A percentile compares a stretch with the other conserved stretches of the same genome.
Evolutionary conservation across 2,329 filamentous ascomycete genomes (phyloP).

Genomic region (Tolypocladium tropicale): DNA sequence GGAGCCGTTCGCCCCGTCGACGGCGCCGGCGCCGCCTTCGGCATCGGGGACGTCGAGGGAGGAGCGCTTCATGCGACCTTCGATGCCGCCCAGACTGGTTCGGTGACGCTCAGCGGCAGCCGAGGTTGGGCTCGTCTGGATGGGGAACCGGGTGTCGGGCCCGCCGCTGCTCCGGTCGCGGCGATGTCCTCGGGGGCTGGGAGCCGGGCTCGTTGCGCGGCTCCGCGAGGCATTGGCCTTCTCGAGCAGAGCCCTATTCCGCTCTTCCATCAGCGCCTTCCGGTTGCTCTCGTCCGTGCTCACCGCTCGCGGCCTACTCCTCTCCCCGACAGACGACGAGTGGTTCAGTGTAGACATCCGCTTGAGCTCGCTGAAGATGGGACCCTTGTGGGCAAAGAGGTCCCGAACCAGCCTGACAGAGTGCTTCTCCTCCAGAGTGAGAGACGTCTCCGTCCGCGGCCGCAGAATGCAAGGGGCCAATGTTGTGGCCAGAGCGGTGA

Average conservation of each 20-base stretch:
- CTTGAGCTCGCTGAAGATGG: slow-evolving; percentile 93
- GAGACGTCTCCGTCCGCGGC: slow-evolving; percentile 74
- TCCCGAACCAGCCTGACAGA: slow-evolving; percentile 84
- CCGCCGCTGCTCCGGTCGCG: slow-evolving; percentile 70
- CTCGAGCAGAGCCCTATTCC: slow-evolving; percentile 70
- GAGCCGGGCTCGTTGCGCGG: slow-evolving; percentile 64
- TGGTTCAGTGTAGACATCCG: slow-evolving; percentile 66
- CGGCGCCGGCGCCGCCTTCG: slow-evolving; percentile 30
- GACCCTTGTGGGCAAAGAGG: slow-evolving; percentile 85
- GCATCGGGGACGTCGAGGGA: slow-evolving; percentile 75
- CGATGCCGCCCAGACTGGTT: slow-evolving; percentile 38
- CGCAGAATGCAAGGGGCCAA: slow-evolving; percentile 82
- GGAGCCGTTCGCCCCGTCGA: slow-evolving; percentile 31
- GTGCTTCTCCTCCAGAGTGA: slow-evolving; percentile 94
- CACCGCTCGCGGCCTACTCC: slow-evolving; percentile 68
- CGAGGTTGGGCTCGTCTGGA: slow-evolving; percentile 55
- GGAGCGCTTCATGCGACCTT: slow-evolving; percentile 41
- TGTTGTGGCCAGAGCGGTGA: slow-evolving; percentile 60
- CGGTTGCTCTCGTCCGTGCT: slow-evolving; percentile 95
- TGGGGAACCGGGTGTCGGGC: slow-evolving; percentile 74
- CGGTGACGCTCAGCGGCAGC: slow-evolving; percentile 36
- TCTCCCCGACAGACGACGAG: slow-evolving; percentile 40
- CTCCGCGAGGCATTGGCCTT: slow-evolving; percentile 54
- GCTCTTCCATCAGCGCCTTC: slow-evolving; percentile 87
- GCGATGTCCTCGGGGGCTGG: slow-evolving; percentile 52